These are phyloP conservation scores for Thalassiosira hispida DNA, from an alignment of 352 stramenopile species.

Conservation along the genomic window DNA sequence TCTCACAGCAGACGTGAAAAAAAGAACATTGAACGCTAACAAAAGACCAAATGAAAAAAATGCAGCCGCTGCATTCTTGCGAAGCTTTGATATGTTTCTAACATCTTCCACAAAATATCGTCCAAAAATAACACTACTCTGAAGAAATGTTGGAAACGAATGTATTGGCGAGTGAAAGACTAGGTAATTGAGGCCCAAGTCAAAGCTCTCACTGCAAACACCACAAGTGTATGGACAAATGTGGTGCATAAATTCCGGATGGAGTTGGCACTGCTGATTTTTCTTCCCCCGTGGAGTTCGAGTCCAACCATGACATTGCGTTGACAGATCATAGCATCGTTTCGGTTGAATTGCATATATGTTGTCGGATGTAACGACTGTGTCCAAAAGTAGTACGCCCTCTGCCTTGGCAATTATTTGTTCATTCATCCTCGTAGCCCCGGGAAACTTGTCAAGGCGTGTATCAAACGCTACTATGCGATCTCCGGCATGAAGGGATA, in stretches of 20 bases:
- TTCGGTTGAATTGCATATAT: conserved; percentile 15
- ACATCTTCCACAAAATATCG: conserved; percentile 15
- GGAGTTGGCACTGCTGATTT: conserved; percentile 20
- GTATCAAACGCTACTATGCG: conserved; percentile 35
- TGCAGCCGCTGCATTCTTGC: conserved; percentile 11
- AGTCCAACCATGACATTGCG: conserved; percentile 24
- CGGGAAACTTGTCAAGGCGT: conserved; percentile 32
- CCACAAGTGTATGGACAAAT: conserved; percentile 32
- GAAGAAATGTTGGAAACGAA: conserved; percentile 24
- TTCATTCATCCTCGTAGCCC: conserved; percentile 3
- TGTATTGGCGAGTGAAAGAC: conserved; percentile 34
- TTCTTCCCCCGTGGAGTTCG: conserved; percentile 3
- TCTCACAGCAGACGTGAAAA: conserved; percentile 6
- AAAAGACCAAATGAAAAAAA: conserved; percentile 35
- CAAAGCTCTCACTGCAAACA: conserved; percentile 32
- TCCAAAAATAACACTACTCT: neutral
- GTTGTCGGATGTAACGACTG: neutral
- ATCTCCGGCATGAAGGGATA: conserved; percentile 26
- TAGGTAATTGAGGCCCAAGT: conserved; percentile 19
- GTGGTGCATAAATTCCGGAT: conserved; percentile 48
- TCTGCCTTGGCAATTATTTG: neutral
- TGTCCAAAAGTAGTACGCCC: conserved; percentile 28
- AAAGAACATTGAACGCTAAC: conserved; percentile 32
- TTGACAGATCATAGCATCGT: conserved; percentile 44
- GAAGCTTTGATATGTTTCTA: conserved; percentile 12